These are phyloP conservation scores for Russula abietina DNA, from an alignment of 768 basidiomycete genomes.

Conservation along the genomic window DNA sequence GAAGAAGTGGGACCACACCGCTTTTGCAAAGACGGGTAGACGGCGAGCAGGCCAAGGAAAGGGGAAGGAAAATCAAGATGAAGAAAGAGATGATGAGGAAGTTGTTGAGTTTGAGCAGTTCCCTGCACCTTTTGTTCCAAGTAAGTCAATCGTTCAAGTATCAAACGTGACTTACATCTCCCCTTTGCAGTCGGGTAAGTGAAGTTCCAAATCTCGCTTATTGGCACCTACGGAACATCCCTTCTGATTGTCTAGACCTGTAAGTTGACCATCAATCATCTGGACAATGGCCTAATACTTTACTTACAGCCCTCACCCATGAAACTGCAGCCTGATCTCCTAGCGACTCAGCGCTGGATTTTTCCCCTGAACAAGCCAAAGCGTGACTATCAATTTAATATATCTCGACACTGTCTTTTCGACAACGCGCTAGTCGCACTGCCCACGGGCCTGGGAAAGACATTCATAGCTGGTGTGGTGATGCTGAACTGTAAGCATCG, in stretches of 20 bases:
- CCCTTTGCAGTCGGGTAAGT: slow-evolving; percentile 21
- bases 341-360: slow-evolving; percentile 81
- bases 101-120: slow-evolving; percentile 48
- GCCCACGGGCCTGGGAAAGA: slow-evolving; percentile 96
- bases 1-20: slow-evolving; percentile 90
- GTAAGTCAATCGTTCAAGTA: slow-evolving; percentile 36
- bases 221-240: background rate
- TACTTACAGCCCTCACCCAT: slow-evolving; percentile 56
- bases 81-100: slow-evolving; percentile 41
- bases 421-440: slow-evolving; percentile 92
- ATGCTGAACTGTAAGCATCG: slow-evolving; percentile 80
- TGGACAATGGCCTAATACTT: background rate
- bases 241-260: slow-evolving; percentile 9
- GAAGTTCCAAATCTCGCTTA: background rate
- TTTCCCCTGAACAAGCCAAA: slow-evolving; percentile 85
- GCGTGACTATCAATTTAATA: slow-evolving; percentile 93
- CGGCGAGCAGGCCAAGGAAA: slow-evolving; percentile 46
- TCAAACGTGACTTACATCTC: background rate
- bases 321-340: slow-evolving; percentile 71
- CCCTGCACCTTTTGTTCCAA: slow-evolving; percentile 67
- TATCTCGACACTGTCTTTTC: slow-evolving; percentile 76
- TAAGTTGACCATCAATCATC: background rate
- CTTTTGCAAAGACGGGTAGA: slow-evolving; percentile 74
- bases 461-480: slow-evolving; percentile 93
- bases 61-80: slow-evolving; percentile 46